Conservation (phyloP, 2,329 filamentous ascomycete species). For the Dryadomyces sulphureus region DNA sequence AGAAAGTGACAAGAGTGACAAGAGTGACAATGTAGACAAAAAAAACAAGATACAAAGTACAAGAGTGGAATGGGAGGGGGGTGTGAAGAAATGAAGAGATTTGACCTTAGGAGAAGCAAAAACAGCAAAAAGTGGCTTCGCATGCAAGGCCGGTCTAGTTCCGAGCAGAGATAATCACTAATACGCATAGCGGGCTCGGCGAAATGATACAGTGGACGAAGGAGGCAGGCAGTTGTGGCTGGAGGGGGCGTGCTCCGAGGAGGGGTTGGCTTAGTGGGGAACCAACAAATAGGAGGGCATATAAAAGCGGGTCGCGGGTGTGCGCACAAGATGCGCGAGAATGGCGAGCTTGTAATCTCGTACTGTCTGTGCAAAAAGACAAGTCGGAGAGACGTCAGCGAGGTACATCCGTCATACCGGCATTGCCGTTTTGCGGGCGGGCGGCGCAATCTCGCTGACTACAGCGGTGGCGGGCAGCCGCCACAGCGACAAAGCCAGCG, state of each 20-base stretch:
- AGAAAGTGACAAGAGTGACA: background rate
- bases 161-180: background rate
- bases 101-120: background rate
- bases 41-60: background rate
- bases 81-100: background rate
- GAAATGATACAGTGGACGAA: background rate
- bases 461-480: background rate
- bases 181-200: background rate
- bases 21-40: background rate
- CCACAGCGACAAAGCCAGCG: background rate
- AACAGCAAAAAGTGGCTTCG: background rate
- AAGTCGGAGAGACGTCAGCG: no score
- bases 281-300: no score
- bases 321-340: no score
- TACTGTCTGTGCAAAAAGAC: no score
- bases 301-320: no score
- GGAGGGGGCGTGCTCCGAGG: background rate
- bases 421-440: no score
- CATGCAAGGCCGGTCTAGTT: background rate
- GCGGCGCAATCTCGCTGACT: background rate
- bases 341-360: no score
- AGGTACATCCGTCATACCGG: no score
- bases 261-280: no score
- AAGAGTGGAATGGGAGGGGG: background rate
- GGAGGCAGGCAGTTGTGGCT: background rate